Conservation (phyloP, 306 rosid genomes). For the Alnus glutinosa region DNA sequence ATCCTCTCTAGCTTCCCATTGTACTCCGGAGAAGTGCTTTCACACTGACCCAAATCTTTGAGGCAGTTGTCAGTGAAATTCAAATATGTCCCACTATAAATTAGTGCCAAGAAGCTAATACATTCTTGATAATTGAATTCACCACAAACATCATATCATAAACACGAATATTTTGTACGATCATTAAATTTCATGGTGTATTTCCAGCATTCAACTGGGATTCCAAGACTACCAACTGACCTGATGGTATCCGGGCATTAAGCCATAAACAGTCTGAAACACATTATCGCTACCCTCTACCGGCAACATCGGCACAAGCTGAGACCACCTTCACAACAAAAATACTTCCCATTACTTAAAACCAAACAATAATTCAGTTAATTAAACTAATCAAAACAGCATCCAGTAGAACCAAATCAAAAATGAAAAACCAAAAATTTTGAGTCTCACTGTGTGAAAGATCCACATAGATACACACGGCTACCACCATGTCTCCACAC, state of each 20-base stretch:
- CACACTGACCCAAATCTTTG: neutral
- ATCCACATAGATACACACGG: constrained; percentile 79
- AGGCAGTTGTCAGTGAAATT: neutral
- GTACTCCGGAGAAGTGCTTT: constrained; percentile 4
- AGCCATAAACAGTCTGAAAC: constrained; percentile 82
- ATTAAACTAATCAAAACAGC: constrained; percentile 7
- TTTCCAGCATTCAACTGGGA: neutral
- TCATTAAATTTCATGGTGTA: neutral
- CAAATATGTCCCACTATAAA: neutral
- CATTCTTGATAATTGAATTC: neutral
- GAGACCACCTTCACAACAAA: constrained; percentile 75
- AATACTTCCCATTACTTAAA: constrained; percentile 18
- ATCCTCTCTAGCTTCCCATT: neutral
- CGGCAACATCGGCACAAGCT: constrained; percentile 85
- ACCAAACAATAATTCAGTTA: constrained; percentile 3
- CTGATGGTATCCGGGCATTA: constrained; percentile 90
- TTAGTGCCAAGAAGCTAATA: neutral
- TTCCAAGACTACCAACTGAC: constrained; percentile 46
- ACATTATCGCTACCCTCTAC: constrained; percentile 93
- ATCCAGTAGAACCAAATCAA: constrained; percentile 7
- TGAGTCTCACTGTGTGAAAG: constrained; percentile 67
- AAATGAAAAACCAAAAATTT: neutral
- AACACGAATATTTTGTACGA: neutral
- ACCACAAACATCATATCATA: neutral
- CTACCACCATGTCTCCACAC: constrained; percentile 97